These are phyloP conservation scores for Aspergillus quadrilineatus DNA, from an alignment of 2,329 filamentous ascomycete genomes.

Conservation along the genomic window DNA sequence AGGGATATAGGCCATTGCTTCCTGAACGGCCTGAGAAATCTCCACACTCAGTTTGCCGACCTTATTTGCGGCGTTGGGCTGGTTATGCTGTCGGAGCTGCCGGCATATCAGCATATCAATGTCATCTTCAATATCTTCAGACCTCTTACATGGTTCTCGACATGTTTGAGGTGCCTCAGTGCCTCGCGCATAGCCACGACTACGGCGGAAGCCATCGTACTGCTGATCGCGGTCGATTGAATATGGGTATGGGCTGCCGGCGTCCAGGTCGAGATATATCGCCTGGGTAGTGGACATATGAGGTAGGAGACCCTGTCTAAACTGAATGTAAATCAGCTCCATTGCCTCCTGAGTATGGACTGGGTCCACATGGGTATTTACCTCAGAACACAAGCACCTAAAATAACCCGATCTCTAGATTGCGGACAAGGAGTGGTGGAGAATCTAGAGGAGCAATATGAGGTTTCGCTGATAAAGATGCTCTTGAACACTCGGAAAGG, in stretches of 20 bases:
- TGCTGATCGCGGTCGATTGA: background rate
- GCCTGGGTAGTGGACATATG: background rate
- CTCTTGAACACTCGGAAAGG: no score
- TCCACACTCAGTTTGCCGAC: constrained; percentile 35
- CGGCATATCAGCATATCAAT: constrained; percentile 2
- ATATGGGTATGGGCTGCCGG: background rate
- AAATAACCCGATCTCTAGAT: background rate
- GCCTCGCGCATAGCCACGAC: constrained; percentile 33
- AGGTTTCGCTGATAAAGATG: no score
- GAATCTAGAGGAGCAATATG: background rate
- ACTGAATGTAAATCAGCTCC: background rate
- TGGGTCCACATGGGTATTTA: background rate
- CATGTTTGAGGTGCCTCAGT: constrained; percentile 26
- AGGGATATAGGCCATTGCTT: constrained; percentile 27
- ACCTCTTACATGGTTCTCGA: constrained; percentile 29
- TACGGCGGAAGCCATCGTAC: constrained; percentile 16
- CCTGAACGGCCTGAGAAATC: constrained; percentile 35
- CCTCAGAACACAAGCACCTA: background rate
- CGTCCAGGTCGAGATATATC: background rate
- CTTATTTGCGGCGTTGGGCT: constrained; percentile 34
- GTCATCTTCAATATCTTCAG: background rate
- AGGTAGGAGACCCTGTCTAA: background rate
- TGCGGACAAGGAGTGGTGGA: background rate
- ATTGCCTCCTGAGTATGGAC: background rate
- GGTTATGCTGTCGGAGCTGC: constrained; percentile 33